Conservation (phyloP, 352 stramenopile species). For the Globisporangium megalacanthum region DNA sequence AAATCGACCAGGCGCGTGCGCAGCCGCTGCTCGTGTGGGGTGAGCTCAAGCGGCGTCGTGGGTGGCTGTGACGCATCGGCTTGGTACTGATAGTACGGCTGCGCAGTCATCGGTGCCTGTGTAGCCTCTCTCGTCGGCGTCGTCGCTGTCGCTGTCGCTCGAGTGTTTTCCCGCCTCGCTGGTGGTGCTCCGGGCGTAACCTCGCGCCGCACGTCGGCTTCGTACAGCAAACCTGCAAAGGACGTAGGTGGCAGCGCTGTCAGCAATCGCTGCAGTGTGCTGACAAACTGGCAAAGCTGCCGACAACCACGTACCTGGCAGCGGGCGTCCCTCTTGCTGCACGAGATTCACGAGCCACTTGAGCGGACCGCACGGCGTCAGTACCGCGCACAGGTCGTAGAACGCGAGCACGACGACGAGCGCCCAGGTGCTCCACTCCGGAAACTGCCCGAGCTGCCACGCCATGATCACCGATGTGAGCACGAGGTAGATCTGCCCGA, state of each 20-base stretch:
- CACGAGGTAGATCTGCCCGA: slow-evolving; percentile 95
- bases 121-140: slow-evolving; percentile 3
- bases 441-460: slow-evolving; percentile 97
- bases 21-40: slow-evolving; percentile 22
- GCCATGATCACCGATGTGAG: slow-evolving; percentile 97
- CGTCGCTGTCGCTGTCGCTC: background rate
- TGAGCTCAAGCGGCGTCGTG: slow-evolving; percentile 57
- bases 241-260: background rate
- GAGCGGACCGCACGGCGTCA: slow-evolving; percentile 98
- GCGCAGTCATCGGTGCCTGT: slow-evolving; percentile 19
- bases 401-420: slow-evolving; percentile 94
- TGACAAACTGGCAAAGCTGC: background rate
- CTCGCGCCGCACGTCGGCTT: slow-evolving; percentile 56
- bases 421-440: slow-evolving; percentile 92
- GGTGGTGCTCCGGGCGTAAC: slow-evolving; percentile 13
- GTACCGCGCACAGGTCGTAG: slow-evolving; percentile 98
- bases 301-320: slow-evolving; percentile 67
- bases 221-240: slow-evolving; percentile 56
- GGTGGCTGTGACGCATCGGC: slow-evolving; percentile 27
- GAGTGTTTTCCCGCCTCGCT: slow-evolving; percentile 6
- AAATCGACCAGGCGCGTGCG: slow-evolving; percentile 51
- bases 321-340: slow-evolving; percentile 81
- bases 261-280: background rate
- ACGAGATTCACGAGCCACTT: slow-evolving; percentile 95
- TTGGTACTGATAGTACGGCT: slow-evolving; percentile 73